Evolutionary conservation across 2,329 filamentous ascomycete species (phyloP), one percentile per base, ranked within the genome.

Genomic region (Dactylellina haptotyla): DNA sequence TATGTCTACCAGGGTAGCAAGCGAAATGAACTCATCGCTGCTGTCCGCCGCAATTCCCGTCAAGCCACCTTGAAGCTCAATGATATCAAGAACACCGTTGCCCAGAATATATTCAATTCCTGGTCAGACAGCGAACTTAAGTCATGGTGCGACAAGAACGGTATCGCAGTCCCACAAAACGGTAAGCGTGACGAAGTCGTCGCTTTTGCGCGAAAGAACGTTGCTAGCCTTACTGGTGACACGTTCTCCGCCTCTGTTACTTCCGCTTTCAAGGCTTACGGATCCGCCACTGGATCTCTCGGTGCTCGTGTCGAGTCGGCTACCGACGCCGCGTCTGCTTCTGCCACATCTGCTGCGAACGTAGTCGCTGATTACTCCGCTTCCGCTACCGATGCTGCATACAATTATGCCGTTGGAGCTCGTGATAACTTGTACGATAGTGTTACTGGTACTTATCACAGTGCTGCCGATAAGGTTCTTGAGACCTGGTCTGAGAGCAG

Each of bases 101-200:
- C 89, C 75, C 92, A 98, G 78, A 88, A 89, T 78, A 84, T 97
- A 59, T 90, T 98, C 79, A 89, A 96, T 77, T 88, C 91, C 2
- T 99, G 95, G 95, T 89, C 90, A 79, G 93, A 97, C 79, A 89
- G 86, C 78, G 84, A 96, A 81, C 86, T 99, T 80, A 98, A 98
- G 85, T 89, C 92, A 75, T 98, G 95, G 84, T 88, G 88, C 63
- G 94, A 98, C 83, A 92, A 93, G 85, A 95, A 98, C 78, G 88
- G 88, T 67, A 90, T 99, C 79, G 86, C 86, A 84, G 92, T 97
- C 56, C 95, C 95, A 8, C 94, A 98, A 80, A 95, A 94, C 51
- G 96, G 91, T 79, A 93, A 90, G 84, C 84, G 87, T 77, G 96
- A 97, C 79, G 94, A 99, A 81, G 86, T 98, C 25, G 85, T 96